Evolutionary conservation across 768 basidiomycete species (phyloP).

Genomic region (Boletus rubescentipes): DNA sequence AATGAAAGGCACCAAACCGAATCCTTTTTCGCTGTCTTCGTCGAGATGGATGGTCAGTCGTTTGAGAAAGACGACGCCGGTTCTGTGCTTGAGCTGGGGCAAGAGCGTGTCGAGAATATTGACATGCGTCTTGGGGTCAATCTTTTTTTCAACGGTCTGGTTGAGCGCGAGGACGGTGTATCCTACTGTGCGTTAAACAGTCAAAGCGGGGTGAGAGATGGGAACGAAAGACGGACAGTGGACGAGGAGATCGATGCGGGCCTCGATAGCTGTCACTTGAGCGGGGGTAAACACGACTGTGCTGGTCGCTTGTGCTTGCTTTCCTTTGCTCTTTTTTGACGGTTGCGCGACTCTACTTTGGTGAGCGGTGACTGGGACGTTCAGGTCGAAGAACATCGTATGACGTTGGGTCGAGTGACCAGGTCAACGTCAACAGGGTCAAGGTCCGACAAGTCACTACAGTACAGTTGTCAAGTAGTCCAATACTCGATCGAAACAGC

Average conservation of each 20-base stretch:
- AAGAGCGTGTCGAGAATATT: constrained; percentile 63
- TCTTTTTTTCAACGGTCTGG: constrained; percentile 66
- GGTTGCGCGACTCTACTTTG: too few species aligned
- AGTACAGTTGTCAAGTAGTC: too few species aligned
- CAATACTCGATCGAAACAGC: not conserved
- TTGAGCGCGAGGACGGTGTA: constrained; percentile 80
- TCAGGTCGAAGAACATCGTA: constrained; percentile 74
- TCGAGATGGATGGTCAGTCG: constrained; percentile 79
- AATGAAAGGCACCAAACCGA: constrained; percentile 67
- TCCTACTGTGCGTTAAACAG: constrained; percentile 58
- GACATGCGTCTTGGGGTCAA: constrained; percentile 69
- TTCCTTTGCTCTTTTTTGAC: constrained; percentile 31
- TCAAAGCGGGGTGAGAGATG: not conserved
- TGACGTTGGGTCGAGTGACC: too few species aligned
- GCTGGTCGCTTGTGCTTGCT: constrained; percentile 36
- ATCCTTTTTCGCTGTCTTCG: constrained; percentile 84
- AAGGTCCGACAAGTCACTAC: too few species aligned
- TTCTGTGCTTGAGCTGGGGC: constrained; percentile 55
- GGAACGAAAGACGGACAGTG: constrained; percentile 53
- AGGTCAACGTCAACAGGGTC: not conserved
- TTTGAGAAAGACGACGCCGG: constrained; percentile 66
- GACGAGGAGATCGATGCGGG: constrained; percentile 64
- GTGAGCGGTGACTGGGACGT: constrained; percentile 47
- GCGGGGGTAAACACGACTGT: constrained; percentile 46
- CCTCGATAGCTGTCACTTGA: constrained; percentile 59